These are phyloP conservation scores for Hypoxylon lienhwacheense DNA, from an alignment of 495 filamentous ascomycete species.

Conservation along the genomic window DNA sequence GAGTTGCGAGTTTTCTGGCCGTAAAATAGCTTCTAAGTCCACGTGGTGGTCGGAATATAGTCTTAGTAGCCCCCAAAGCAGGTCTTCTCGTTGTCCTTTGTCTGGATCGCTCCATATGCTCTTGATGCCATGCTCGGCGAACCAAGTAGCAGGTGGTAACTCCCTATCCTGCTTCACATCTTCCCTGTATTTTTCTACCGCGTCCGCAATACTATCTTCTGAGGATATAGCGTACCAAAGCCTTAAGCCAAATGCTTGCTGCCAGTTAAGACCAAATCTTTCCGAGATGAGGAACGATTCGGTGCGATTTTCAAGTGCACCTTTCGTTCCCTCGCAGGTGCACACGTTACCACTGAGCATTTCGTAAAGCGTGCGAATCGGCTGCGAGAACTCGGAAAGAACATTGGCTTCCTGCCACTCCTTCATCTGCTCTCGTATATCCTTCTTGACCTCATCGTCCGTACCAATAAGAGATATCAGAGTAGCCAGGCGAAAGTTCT, in stretches of 20 bases:
- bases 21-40: conserved; percentile 57
- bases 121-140: conserved; percentile 53
- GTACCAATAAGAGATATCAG: conserved; percentile 78
- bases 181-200: conserved; percentile 66
- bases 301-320: conserved; percentile 72
- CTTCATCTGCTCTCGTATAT: conserved; percentile 75
- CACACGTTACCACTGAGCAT: conserved; percentile 83
- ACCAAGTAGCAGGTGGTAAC: conserved; percentile 62
- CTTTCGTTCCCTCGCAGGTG: conserved; percentile 73
- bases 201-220: conserved; percentile 66
- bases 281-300: conserved; percentile 75
- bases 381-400: conserved; percentile 82
- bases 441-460: conserved; percentile 61
- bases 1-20: conserved; percentile 60
- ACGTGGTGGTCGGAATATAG: conserved; percentile 62
- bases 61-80: conserved; percentile 83
- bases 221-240: conserved; percentile 78
- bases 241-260: conserved; percentile 85
- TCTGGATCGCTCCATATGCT: conserved; percentile 53
- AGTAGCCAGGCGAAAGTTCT: conserved; percentile 78
- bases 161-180: conserved; percentile 68
- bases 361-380: conserved; percentile 85
- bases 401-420: conserved; percentile 80
- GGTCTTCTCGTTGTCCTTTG: conserved; percentile 65
- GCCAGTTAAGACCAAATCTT: conserved; percentile 86